A percentile compares a stretch with the other conserved stretches of the same genome.
phyloP scores from a whole-genome alignment of 176 grass and related monocot genomes.

The Eleusine indica region DNA sequence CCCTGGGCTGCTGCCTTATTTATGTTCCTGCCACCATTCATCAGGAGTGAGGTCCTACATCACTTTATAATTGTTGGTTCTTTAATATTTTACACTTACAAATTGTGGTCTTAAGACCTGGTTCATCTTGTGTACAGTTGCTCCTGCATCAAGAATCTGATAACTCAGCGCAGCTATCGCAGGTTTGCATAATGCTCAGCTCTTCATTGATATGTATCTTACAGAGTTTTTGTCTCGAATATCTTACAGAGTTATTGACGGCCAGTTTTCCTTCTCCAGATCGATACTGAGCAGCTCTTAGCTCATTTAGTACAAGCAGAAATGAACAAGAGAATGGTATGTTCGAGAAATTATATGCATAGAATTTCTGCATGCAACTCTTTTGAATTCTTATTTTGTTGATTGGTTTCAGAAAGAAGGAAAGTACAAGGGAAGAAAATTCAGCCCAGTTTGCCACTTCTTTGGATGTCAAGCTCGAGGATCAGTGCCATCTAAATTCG shows the following conservation, averaged over 20 bases:
- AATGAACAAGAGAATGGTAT: constrained; percentile 65
- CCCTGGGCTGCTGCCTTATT: constrained; percentile 72
- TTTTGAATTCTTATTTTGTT: constrained; percentile 6
- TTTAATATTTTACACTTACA: background rate
- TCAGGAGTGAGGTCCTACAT: constrained; percentile 63
- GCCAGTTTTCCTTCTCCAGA: constrained; percentile 35
- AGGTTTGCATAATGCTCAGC: constrained; percentile 38
- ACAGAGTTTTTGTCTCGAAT: background rate
- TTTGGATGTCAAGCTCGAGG: constrained; percentile 74
- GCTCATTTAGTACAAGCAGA: constrained; percentile 69
- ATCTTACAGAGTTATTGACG: background rate
- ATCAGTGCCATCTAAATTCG: constrained; percentile 72
- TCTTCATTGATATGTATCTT: background rate
- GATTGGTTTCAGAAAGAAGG: constrained; percentile 55
- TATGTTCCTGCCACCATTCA: constrained; percentile 60
- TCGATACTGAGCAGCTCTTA: constrained; percentile 71
- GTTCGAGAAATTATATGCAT: background rate
- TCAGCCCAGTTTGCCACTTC: constrained; percentile 75
- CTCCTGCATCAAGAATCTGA: constrained; percentile 73
- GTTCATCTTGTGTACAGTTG: constrained; percentile 41
- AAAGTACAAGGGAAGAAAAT: constrained; percentile 66
- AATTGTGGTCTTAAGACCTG: background rate
- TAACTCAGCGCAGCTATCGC: constrained; percentile 76
- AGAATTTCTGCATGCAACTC: background rate
- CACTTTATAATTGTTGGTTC: constrained; percentile 4